phyloP scores from a whole-genome alignment of 1,139 yeast species.

The Williopsis jadinii region DNA sequence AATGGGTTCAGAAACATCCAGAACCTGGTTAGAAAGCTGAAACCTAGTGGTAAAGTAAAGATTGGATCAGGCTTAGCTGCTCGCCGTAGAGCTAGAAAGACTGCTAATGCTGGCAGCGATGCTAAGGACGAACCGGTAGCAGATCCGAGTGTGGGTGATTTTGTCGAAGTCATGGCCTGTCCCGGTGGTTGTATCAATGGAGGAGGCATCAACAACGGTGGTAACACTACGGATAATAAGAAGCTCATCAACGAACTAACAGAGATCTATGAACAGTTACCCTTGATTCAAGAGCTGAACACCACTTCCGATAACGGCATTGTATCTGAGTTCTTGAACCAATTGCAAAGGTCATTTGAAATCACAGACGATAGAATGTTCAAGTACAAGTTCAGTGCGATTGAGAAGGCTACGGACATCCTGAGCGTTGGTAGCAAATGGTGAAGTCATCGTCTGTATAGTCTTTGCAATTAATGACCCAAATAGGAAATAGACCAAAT shows the following conservation, averaged over 20 bases:
- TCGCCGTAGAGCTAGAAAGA: constrained; percentile 26
- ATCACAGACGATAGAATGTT: constrained; percentile 34
- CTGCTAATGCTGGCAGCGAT: background rate
- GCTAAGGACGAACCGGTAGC: constrained; percentile 23
- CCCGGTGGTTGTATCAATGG: constrained; percentile 98
- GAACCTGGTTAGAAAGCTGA: constrained; percentile 78
- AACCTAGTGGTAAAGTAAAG: constrained; percentile 32
- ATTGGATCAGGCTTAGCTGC: constrained; percentile 25
- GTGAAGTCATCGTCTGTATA: constrained; percentile 13
- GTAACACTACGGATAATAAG: constrained; percentile 14
- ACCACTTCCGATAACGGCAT: constrained; percentile 3
- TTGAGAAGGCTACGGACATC: constrained; percentile 47
- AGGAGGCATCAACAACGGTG: constrained; percentile 66
- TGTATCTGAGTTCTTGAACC: constrained; percentile 26
- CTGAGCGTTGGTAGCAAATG: constrained; percentile 28
- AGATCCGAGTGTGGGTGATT: constrained; percentile 67
- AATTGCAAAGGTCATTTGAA: constrained; percentile 29
- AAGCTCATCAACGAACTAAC: constrained; percentile 10
- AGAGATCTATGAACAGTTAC: constrained; percentile 14
- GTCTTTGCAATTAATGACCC: too few relatives aligned
- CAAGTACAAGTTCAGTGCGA: constrained; percentile 36
- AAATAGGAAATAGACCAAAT: too few relatives aligned
- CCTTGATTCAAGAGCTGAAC: constrained; percentile 13
- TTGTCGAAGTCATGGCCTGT: constrained; percentile 96
- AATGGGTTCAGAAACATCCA: constrained; percentile 95